Base-by-base conservation (phyloP, 2,329 filamentous ascomycete genomes). In the Blumeriella jaapii region DNA sequence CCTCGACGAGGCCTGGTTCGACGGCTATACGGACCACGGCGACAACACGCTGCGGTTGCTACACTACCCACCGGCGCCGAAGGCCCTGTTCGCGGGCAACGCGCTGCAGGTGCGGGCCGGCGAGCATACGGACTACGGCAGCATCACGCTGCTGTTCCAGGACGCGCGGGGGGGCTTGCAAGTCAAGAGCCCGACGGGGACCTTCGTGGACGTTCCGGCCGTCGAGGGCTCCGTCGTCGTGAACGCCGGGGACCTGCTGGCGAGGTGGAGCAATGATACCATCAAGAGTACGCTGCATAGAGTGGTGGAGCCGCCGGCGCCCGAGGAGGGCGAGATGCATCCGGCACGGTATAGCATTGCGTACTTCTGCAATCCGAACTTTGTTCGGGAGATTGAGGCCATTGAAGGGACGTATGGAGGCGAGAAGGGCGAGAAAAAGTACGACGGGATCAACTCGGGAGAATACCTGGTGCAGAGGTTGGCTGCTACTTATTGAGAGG, bases 261-360 rank as follows among this genome's bases (percentile, higher is more conserved):
- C 83, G 1, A 68, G 86, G 34, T 94, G 86, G 87, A 84, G 81
- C 45, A 95, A 95, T 53, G 84, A 93, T 52, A 81, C 73, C 4
- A 93, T 95, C 61, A 86, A 82, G 62, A 89, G 82, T 54, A 95
- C 87, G 3, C 74, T 86, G 41, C 87, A 95, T 59, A 75, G 86
- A 8, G 87, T 95, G 1, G 82, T 95, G 4, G 82, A 94, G 61
- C 87, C 87, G 2, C 82, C 83, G 0, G 62, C 65, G 11, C 67
- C 66, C 3, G 63, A 61, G 3, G 61, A 60, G 6, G 68, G 67
- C 11, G 60, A 64, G 24, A 42, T 49, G 12, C 79, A 93, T 56
- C 84, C 85, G 1, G 67, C 84, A 1, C 67, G 82, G 24, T 95
- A 95, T 54, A 89, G 81, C 50, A 79, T 95, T 54, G 87, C 86